Conservation (phyloP, 768 basidiomycete genomes). For the Kwoniella pini region DNA sequence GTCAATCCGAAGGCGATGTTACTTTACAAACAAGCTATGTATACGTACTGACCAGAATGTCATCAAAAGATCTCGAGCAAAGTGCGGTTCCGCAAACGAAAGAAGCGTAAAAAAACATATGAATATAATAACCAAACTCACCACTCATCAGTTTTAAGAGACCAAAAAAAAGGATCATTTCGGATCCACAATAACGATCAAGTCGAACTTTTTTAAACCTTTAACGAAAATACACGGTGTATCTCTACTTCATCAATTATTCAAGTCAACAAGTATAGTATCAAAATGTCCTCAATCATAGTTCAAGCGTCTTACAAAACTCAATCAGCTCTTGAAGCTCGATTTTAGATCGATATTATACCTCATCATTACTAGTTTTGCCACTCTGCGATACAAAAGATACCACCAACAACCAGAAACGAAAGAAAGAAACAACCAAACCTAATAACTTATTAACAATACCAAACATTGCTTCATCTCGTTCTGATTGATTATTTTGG, state of each 20-base stretch:
- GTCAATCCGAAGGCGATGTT: background rate
- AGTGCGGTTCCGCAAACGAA: conserved; percentile 14
- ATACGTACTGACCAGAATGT: background rate
- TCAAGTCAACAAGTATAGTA: background rate
- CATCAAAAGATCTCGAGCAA: background rate
- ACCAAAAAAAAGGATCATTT: background rate
- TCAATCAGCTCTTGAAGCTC: conserved; percentile 12
- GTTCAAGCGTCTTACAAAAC: background rate
- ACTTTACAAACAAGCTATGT: conserved; percentile 2
- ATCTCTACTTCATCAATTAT: background rate
- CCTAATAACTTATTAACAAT: background rate
- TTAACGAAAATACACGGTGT: conserved; percentile 8
- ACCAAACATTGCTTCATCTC: background rate
- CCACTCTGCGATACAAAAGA: conserved; percentile 4
- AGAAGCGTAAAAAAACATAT: conserved; percentile 11
- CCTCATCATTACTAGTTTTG: conserved; percentile 6
- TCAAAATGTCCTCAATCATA: conserved; percentile 16
- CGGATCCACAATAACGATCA: too few relatives aligned
- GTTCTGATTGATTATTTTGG: background rate
- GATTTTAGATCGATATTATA: conserved; percentile 4
- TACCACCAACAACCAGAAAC: background rate
- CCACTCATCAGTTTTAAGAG: conserved; percentile 3
- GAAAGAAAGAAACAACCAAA: background rate
- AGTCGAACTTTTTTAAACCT: background rate
- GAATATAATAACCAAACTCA: background rate